Evolutionary conservation across 2,329 filamentous ascomycete genomes (phyloP), one percentile per base, ranked within the genome.

Genomic region (Aspergillus eucalypticola): DNA sequence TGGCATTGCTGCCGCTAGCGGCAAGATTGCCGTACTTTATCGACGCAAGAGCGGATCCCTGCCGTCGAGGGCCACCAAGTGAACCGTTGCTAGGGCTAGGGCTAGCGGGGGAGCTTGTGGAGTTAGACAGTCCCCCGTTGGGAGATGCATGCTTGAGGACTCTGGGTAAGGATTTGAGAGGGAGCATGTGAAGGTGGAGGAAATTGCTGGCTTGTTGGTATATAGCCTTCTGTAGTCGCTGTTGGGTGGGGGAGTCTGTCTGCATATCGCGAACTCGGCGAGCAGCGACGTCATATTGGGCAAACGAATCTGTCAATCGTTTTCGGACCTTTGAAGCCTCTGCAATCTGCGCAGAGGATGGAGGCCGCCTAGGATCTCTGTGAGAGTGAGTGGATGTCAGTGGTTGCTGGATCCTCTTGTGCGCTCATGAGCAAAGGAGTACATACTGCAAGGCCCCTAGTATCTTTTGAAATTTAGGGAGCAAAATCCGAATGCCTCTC

Each of bases 301-400:
- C 85, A 70, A 97, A 96, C 8, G 91, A 90, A 69, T 96, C 93
- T 60, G 92, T 93, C 1, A 97, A 82, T 21, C 92, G 85, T 74
- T 92, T 96, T n/a, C 93, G 89, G 10, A 96, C 90, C 76, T 95
- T 96, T 48, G 89, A 88, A 0, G 93, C 93, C 67, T 96, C 92
- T 56, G 90, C 84, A 48, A 96, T 87, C 72, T 96, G 91, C 5
- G 86, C 81, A 7, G 85, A 81, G 2, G 86, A 82, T 0, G 88
- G 88, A 11, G 88, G 86, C 44, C 84, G 84, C 25, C 87, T 85
- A 0, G 87, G 86, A 66, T 90, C 86, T 74, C 79, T 82, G 54
- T 39, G 25, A 44, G 10, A n/a, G 48, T 15, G 17, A n/a, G 21
- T 52, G 19, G 39, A 8, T 23, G 8, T 60, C 29, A 60, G 42